These are phyloP conservation scores for Teratosphaeria destructans DNA, from an alignment of 2,329 filamentous ascomycete genomes.

Conservation along the genomic window DNA sequence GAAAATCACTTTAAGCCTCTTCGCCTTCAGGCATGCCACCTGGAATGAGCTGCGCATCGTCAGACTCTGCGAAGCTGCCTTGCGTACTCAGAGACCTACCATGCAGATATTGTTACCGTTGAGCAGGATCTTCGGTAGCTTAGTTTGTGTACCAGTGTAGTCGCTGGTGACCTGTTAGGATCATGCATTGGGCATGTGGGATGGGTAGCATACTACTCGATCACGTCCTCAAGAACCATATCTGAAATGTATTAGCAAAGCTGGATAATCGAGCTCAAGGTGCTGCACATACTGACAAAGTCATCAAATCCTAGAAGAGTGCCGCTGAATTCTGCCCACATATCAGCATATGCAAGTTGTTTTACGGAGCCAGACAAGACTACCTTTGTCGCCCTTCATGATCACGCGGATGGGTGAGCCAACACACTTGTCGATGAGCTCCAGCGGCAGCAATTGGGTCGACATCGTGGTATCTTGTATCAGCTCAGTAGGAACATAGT, in stretches of 20 bases:
- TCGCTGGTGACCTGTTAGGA: conserved; percentile 49
- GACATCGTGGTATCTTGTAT: conserved; percentile 11
- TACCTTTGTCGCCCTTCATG: conserved; percentile 99
- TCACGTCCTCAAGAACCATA: conserved; percentile 96
- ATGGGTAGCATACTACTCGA: conserved; percentile 62
- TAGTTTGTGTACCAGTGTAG: conserved; percentile 73
- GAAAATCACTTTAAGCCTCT: conserved; percentile 2
- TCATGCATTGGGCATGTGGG: neutral
- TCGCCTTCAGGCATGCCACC: conserved; percentile 14
- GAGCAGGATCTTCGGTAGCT: conserved; percentile 85
- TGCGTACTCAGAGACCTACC: conserved; percentile 45
- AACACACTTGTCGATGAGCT: conserved; percentile 98
- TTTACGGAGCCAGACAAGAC: conserved; percentile 5
- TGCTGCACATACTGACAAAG: conserved; percentile 85
- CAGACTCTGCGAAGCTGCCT: neutral
- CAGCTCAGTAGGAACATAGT: neutral
- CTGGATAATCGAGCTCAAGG: neutral
- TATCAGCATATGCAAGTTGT: conserved; percentile 2
- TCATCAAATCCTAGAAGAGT: conserved; percentile 94
- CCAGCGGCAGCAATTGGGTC: conserved; percentile 36
- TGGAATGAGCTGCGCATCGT: conserved; percentile 11
- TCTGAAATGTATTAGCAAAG: conserved; percentile 46
- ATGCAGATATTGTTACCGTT: conserved; percentile 99
- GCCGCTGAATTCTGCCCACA: conserved; percentile 72
- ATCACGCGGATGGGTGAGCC: conserved; percentile 97